Evolutionary conservation across 208 protist species (phyloP), one percentile per base, ranked within the genome.

Genomic region (Acanthamoeba castellanii): DNA sequence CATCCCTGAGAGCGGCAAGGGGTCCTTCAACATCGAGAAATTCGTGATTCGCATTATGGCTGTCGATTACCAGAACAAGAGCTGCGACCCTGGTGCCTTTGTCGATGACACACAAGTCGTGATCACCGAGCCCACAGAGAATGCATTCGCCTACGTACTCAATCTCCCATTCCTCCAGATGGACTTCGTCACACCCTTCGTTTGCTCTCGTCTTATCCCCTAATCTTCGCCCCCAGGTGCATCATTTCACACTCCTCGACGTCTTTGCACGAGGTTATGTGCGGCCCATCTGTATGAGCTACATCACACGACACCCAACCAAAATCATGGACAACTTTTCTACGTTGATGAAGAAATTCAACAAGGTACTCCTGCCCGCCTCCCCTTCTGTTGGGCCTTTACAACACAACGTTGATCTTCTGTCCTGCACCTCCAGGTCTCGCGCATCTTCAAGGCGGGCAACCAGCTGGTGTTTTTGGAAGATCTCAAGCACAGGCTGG

Each of bases 221-320:
- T 74, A 78, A 16, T 78, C 42, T 8, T 22, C 4, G 11, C 7
- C 25, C 30, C 3, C 45, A 97, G 96, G 96, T 97, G 8, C 96
- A 97, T 57, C 95, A 97, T 87, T 97, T 97, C 47, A 97, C 95
- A 34, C 85, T 97, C 11, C 93, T 94, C 30, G 96, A 97, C 78
- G 93, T 97, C 3, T 78, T 96, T 85, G 96, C 96, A 27, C 50
- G 96, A 55, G 96, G 96, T 1, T 97, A 97, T 70, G 96, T 97
- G 20, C 91, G 96, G 45, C 96, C 96, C 45, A 82, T 95, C 4
- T 95, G 95, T 34, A 32, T 97, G 59, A 95, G 85, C 50, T 97
- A 97, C 84, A 94, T 97, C 30, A 97, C 96, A 22, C 55, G 61
- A 25, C 78, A 96, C 76, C 94, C 93, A 27, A 47, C 89, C 42